Evolutionary conservation across 2,329 filamentous ascomycete species (phyloP).

Genomic region (Epichloe elymi): DNA sequence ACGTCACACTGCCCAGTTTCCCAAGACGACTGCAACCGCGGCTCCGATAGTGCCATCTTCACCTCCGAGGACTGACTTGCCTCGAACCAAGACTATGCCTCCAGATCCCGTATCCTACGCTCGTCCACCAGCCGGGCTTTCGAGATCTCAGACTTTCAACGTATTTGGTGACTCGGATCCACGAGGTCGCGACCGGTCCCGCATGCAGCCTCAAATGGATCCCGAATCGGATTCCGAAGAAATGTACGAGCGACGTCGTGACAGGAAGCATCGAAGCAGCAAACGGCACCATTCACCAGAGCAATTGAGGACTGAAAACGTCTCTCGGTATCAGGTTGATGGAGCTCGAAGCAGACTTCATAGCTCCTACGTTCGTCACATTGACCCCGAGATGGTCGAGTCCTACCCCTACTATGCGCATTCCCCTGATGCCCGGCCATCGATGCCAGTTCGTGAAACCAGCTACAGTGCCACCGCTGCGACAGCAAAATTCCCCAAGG

Average conservation of each 20-base stretch:
- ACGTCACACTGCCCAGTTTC: slow-evolving; percentile 15
- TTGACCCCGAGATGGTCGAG: slow-evolving; percentile 12
- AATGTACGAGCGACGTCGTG: slow-evolving; percentile 17
- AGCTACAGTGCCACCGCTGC: slow-evolving; percentile 17
- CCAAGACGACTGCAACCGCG: slow-evolving; percentile 14
- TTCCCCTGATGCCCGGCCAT: slow-evolving; percentile 16
- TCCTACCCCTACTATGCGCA: slow-evolving; percentile 13
- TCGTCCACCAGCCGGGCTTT: slow-evolving; percentile 16
- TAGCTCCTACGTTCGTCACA: slow-evolving; percentile 15
- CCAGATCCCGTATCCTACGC: slow-evolving; percentile 13
- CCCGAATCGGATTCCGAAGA: slow-evolving; percentile 24
- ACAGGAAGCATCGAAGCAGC: slow-evolving; percentile 23
- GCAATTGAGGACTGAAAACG: slow-evolving; percentile 10
- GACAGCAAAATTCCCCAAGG: slow-evolving; percentile 15
- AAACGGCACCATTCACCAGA: slow-evolving; percentile 24
- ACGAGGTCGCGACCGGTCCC: slow-evolving; percentile 25
- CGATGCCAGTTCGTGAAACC: slow-evolving; percentile 17
- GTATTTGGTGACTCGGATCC: slow-evolving; percentile 13
- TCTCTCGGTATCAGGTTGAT: slow-evolving; percentile 19
- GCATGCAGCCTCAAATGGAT: slow-evolving; percentile 22
- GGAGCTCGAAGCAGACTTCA: slow-evolving; percentile 15
- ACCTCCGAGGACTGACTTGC: slow-evolving; percentile 19
- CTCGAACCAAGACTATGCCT: slow-evolving; percentile 24
- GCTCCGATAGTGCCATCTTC: slow-evolving; percentile 16
- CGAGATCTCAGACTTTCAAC: slow-evolving; percentile 22